Base-by-base conservation (phyloP, 805 yeast genomes). In the Schwanniomyces yamadae region DNA sequence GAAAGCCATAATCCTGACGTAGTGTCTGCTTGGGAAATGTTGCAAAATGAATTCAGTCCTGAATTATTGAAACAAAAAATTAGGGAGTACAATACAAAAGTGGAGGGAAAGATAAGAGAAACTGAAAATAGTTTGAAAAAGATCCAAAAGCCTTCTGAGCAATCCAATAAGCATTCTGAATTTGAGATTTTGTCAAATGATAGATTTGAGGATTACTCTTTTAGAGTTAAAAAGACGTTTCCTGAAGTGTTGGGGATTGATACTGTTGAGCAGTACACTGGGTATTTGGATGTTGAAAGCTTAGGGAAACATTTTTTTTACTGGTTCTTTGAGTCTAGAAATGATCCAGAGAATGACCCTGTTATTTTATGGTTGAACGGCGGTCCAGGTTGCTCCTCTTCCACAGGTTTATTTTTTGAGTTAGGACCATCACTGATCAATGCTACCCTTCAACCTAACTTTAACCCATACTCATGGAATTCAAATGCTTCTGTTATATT, bases 311-410 rank as follows among this genome's bases (percentile, higher is more conserved):
- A 86, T 61, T 82, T 90, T 59, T 91, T 90, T 61, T 91, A 81
- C 69, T 89, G 95, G 95, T 82, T 83, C 53, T 91, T 91, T 50
- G 97, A 90, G 62, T 83, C 95, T 34, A 79, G 96, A 66, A 82
- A 82, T 52, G 88, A 87, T 58, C 97, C 97, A 4, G 63, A 60
- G 36, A 85, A 69, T 35, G 97, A 91, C 61, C 97, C 97, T 2
- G 73, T 89, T 15, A 74, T 91, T 37, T 70, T 91, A 48, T 89
- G 96, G 98, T 70, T 90, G 50, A 90, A 90, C 56, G 97, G 97
- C 46, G 96, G 97, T 4, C 97, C 97, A 23, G 97, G 97, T 9
- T 90, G 97, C 57, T 86, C 96, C 0, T 86, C 96, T 1, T 65
- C 88, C 55, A 86, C 95, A 22, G 97, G 97, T 6, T 68, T 90